Percentiles rank a stretch among this genome's conserved stretches.
Evolutionary conservation across 768 basidiomycete species (phyloP).

Genomic region (Trametes maxima): DNA sequence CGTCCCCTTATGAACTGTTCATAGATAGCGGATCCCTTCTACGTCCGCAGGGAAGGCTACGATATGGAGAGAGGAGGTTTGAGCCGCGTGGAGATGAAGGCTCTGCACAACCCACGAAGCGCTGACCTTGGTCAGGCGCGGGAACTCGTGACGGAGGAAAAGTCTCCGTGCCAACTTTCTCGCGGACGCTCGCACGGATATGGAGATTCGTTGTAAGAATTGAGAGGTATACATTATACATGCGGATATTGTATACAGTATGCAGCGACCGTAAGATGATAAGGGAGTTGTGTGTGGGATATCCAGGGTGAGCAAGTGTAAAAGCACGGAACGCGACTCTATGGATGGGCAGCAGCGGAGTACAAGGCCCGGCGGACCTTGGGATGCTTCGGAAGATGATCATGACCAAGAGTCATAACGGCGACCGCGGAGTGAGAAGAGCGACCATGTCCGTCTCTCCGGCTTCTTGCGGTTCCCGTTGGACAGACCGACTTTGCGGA

Average conservation of each 20-base stretch:
- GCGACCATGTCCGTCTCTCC: slow-evolving; percentile 21
- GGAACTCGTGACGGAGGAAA: background rate
- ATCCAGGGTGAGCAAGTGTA: background rate
- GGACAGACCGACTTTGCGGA: slow-evolving; percentile 34
- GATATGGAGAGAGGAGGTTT: slow-evolving; percentile 9
- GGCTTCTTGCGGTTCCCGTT: slow-evolving; percentile 23
- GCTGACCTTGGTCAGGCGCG: slow-evolving; percentile 12
- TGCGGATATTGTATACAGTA: slow-evolving; percentile 17
- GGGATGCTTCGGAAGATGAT: background rate
- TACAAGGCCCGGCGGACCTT: slow-evolving; percentile 4
- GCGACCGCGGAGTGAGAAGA: slow-evolving; percentile 25
- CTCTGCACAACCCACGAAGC: slow-evolving; percentile 8
- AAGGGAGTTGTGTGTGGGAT: background rate
- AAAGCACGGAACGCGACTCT: background rate
- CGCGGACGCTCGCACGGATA: background rate
- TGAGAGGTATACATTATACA: slow-evolving; percentile 21
- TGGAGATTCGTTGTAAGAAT: slow-evolving; percentile 2
- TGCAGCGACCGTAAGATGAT: slow-evolving; percentile 5
- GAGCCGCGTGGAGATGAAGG: slow-evolving; percentile 22
- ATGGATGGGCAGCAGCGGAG: background rate
- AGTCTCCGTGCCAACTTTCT: slow-evolving; percentile 12
- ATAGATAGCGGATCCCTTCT: slow-evolving; percentile 15
- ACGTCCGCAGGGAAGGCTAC: slow-evolving; percentile 4
- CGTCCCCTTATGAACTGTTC: slow-evolving; percentile 4
- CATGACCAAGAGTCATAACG: slow-evolving; percentile 15